Conservation (phyloP, 2,329 filamentous ascomycete species). For the Albifimbria verrucaria region DNA sequence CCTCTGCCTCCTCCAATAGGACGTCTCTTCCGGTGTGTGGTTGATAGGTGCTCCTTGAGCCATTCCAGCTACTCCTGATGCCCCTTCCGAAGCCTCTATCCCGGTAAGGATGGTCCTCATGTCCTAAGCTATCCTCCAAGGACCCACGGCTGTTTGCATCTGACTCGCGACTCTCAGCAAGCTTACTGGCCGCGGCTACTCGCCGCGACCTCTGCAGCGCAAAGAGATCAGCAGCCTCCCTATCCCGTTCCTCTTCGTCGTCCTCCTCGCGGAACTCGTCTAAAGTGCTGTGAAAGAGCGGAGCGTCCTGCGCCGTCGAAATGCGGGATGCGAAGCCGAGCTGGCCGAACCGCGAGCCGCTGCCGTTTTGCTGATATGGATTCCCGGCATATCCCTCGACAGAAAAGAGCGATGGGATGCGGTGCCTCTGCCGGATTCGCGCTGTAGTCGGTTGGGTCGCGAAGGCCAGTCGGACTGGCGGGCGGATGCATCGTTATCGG, state of each 20-base stretch:
- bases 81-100: conserved; percentile 47
- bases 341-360: conserved; percentile 68
- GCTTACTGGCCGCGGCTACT: conserved; percentile 78
- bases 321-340: conserved; percentile 74
- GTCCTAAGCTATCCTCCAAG: conserved; percentile 26
- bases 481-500: conserved; percentile 38
- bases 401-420: conserved; percentile 39
- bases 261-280: conserved; percentile 92
- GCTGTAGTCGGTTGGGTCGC: conserved; percentile 27
- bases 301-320: conserved; percentile 71
- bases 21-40: conserved; percentile 22
- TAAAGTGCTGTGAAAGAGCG: conserved; percentile 88
- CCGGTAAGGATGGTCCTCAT: conserved; percentile 34
- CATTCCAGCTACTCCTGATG: conserved; percentile 65
- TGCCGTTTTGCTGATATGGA: conserved; percentile 76
- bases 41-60: conserved; percentile 40
- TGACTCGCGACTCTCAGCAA: conserved; percentile 82
- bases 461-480: conserved; percentile 31
- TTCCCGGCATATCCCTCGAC: conserved; percentile 56
- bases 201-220: conserved; percentile 86
- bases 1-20: conserved; percentile 40
- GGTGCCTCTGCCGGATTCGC: conserved; percentile 25
- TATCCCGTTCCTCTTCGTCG: conserved; percentile 84
- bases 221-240: conserved; percentile 91
- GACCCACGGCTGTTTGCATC: conserved; percentile 48